Percentiles rank a stretch among this genome's conserved stretches.
Evolutionary conservation across 805 yeast genomes (phyloP).

Genomic region (Yamadazyma insecticola): DNA sequence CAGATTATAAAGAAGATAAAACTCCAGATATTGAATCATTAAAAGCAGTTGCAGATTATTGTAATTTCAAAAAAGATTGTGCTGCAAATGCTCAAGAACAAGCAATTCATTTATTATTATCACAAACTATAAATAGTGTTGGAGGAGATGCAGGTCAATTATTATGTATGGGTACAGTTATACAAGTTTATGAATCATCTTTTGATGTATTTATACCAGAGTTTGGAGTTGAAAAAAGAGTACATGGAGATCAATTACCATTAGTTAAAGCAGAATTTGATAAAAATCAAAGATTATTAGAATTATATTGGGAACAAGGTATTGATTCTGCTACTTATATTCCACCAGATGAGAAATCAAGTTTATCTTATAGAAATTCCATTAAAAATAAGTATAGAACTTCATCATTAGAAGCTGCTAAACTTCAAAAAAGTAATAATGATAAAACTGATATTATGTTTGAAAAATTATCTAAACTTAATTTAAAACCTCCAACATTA

Average conservation of each 20-base stretch:
- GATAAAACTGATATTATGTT: constrained; percentile 39
- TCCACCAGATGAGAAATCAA: constrained; percentile 84
- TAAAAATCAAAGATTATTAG: constrained; percentile 59
- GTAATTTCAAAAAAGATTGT: constrained; percentile 93
- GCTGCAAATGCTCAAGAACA: constrained; percentile 92
- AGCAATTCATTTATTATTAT: constrained; percentile 79
- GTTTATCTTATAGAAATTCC: constrained; percentile 70
- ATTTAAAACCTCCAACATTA: constrained; percentile 46
- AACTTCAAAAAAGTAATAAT: constrained; percentile 40
- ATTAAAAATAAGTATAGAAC: constrained; percentile 75
- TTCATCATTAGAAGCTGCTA: constrained; percentile 68
- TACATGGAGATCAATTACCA: constrained; percentile 96
- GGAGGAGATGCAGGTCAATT: constrained; percentile 71
- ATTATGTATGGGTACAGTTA: constrained; percentile 77
- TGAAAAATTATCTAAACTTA: constrained; percentile 46
- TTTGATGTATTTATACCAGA: constrained; percentile 92
- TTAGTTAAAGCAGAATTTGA: constrained; percentile 89
- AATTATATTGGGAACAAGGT: constrained; percentile 90
- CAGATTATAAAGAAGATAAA: constrained; percentile 28
- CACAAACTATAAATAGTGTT: constrained; percentile 79
- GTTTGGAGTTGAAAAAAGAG: constrained; percentile 91
- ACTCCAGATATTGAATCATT: constrained; percentile 60
- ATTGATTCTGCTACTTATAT: constrained; percentile 86
- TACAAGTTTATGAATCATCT: constrained; percentile 93
- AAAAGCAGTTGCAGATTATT: constrained; percentile 82